Evolutionary conservation across 345 rosid genomes (phyloP), one percentile per base, ranked within the genome.

Genomic region (Euphorbia pulcherrima): DNA sequence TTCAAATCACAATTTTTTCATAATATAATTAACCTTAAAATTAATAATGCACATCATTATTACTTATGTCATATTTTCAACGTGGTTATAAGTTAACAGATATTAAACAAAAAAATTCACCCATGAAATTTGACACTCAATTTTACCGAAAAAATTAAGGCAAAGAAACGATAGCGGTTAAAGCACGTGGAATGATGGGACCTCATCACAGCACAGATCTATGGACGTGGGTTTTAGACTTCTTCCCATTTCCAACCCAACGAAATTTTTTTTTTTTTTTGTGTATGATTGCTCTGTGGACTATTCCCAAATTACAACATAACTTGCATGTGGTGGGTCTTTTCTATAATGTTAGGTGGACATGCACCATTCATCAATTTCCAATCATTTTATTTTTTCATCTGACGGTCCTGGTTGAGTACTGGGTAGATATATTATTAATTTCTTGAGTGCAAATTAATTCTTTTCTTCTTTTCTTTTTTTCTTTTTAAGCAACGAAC

Each of bases 351-450:
- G 39, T 56, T 74, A 5, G 73, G 80, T 72, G 64, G 50, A 20
- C 50, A 20, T 62, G 60, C 72, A 47, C 2, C 29, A 14, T n/a
- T 17, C 8, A 62, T 29, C 18, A 37, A 55, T 2, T 1, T 6
- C 47, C 47, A 41, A 70, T 73, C 67, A 70, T 73, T 69, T 28
- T 16, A 14, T 44, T 10, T 16, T 33, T 52, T 39, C 1, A 21
- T 44, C 64, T 16, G 74, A 60, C 74, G 71, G 72, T 53, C 13
- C 30, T 44, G 39, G 17, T 62, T 47, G 61, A 62, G 37, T 7
- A 50, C 55, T 21, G 60, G 9, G 46, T 10, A 7, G 13, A 2
- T n/a, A n/a, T n/a, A n/a, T n/a, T n/a, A n/a, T n/a, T 1, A 44
- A 44, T 44, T 13, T 30, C 17, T 16, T 58, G 66, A 50, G 74